Conservation (phyloP, 345 rosid species). For the Microcos paniculata region DNA sequence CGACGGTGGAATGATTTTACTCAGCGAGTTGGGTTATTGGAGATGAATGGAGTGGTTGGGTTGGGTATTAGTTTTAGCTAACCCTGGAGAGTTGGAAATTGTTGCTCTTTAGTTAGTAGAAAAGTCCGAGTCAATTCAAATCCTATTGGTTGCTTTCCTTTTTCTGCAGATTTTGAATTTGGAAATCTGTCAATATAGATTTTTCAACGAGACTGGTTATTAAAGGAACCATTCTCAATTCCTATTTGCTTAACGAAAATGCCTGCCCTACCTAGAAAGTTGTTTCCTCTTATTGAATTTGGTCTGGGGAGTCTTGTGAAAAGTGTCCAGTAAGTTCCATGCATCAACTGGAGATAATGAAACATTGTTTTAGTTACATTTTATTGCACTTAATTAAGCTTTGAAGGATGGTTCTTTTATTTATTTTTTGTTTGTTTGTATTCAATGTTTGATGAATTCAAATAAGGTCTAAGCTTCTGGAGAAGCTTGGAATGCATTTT, state of each 20-base stretch:
- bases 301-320: not conserved
- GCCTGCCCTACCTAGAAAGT: not conserved
- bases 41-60: not conserved
- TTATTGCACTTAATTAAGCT: not conserved
- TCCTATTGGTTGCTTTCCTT: not conserved
- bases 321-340: not conserved
- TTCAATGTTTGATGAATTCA: not conserved
- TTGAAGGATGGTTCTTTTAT: not conserved
- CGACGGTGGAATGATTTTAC: not conserved
- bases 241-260: not conserved
- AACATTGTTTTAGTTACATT: not conserved
- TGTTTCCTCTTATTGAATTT: not conserved
- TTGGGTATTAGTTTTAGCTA: constrained; percentile 15
- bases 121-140: not conserved
- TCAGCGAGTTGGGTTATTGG: not conserved
- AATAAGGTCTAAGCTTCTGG: not conserved
- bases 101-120: not conserved
- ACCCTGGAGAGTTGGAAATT: not conserved
- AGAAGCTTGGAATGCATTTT: not conserved
- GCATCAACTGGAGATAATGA: not conserved
- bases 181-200: constrained; percentile 1
- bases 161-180: not conserved
- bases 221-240: not conserved
- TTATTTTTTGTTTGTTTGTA: not conserved
- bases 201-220: not conserved